Evolutionary conservation across 2,329 filamentous ascomycete species (phyloP), one percentile per base, ranked within the genome.

Genomic region (Aciculosporium take): DNA sequence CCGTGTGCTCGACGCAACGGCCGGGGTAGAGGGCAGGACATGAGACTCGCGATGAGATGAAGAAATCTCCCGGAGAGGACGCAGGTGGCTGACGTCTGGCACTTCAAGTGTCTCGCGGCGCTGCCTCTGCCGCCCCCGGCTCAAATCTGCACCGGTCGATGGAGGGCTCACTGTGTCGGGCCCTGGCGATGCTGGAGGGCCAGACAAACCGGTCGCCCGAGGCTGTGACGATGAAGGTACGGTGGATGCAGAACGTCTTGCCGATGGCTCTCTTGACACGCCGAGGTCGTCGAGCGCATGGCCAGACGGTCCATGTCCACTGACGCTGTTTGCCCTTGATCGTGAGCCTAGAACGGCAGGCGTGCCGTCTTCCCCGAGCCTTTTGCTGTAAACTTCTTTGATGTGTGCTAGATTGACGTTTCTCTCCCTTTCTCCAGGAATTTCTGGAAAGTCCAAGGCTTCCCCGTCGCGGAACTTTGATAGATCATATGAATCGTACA

Each of bases 371-470:
- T 47, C 52, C 20, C 62, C 56, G 13, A 53, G 53, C 8, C 42
- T 49, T 4, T 46, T 52, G 30, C 64, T 66, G 43, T 67, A 74
- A 4, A 52, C 49, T 24, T 61, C 55, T 35, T 56, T 60, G 21
- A 68, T 64, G 3, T 57, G 48, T 15, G 45, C 39, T 1, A 74
- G 50, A 1, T 53, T 48, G 1, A 21, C 3, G 23, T 48, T 49
- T 17, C 42, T 41, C 29, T 39, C 30, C 5, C 9, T 12, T 47
- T 79, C 74, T 2, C 72, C 75, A 0, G 75, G 75, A 0, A 74
- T 60, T 41, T 69, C 64, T 0, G 75, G 75, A 37, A 68, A 79
- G n/a, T 63, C 59, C n/a, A 56, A 52, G 3, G 68, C 66, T 33
- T 57, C 58, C 15, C 68, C 64, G 4, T 55, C 56, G 37, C 63